Evolutionary conservation across 1,284 basidiomycete genomes (phyloP), one percentile per base, ranked within the genome.

Genomic region (Salmacisia buchloeana): DNA sequence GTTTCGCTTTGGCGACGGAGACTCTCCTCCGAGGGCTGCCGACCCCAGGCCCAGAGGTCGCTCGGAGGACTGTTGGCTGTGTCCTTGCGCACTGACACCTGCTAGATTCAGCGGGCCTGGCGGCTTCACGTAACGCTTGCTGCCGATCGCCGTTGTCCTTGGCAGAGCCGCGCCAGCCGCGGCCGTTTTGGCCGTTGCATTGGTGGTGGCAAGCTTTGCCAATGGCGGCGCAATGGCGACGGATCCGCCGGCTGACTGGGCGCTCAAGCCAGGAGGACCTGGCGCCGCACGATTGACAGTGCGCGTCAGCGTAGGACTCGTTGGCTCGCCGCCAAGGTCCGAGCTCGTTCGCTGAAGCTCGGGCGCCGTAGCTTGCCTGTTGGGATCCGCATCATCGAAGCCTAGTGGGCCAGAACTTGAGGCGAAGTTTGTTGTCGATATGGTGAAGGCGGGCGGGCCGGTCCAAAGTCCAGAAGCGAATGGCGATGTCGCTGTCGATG

Each of bases 161-260:
- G 41, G 27, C 49, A 33, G 49, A 1, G 46, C 46, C 18, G 27
- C 29, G 12, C 7, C 27, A 54, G 49, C 49, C 3, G 49, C 49
- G 9, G 29, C 49, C 27, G 29, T 31, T 54, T 33, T 54, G 2
- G 29, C 49, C 15, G 49, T 31, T n/a, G 49, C 49, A 18, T 54
- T 54, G 3, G 49, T 33, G 12, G 49, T 54, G 13, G 49, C 49
- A 4, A 54, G 15, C 15, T 29, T 31, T 9, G 49, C 49, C 15
- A 54, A 54, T 5, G 49, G 49, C 49, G 31, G 49, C 9, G 49
- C 49, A 33, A 33, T 54, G n/a, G n/a, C n/a, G n/a, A n/a, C n/a
- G n/a, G n/a, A n/a, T n/a, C n/a, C n/a, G n/a, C n/a, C n/a, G n/a
- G n/a, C n/a, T n/a, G n/a, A n/a, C n/a, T n/a, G n/a, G n/a, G n/a